Evolutionary conservation across 306 rosid genomes (phyloP), one percentile per base, ranked within the genome.

Genomic region (Rosa chinensis): DNA sequence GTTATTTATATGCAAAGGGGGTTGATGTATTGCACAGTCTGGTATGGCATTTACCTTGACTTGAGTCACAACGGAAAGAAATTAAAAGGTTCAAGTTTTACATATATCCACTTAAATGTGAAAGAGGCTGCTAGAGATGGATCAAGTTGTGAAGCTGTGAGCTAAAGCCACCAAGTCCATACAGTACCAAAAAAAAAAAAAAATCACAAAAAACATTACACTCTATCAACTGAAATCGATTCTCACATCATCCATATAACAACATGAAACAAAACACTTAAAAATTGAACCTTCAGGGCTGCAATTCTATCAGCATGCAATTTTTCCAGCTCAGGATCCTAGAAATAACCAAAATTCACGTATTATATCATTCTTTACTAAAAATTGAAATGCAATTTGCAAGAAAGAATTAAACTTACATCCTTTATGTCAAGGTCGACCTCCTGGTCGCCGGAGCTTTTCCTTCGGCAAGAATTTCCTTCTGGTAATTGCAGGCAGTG

Each of bases 261-360:
- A 75, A 28, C 69, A 67, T 68, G 50, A 71, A 12, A 21, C 45
- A 74, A 48, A 43, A 8, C 45, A 43, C 45, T 32, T 75, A 10
- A 42, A 64, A 74, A 43, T 53, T 72, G n/a, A 73, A 94, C 99
- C 99, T 94, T 94, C 23, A 94, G 90, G 47, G 97, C 93, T 44
- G 93, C 93, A 82, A 94, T 89, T 82, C 97, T 85, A 77, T 94
- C 97, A 0, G 97, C 95, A 69, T 94, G 99, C 90, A 94, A 64
- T 80, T 94, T 94, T 83, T 94, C 99, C 88, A 91, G 85, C 86
- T 92, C 97, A 12, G 99, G 97, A 86, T 94, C 99, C 99, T 94
- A 86, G 83, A 3, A 84, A 68, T 79, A 66, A 77, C 81, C 79
- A 74, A 81, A 87, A 66, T 13, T 7, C 23, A 8, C 39, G 59